Evolutionary conservation across 2,329 filamentous ascomycete genomes (phyloP).

Genomic region (Cryphonectria carpinicola): DNA sequence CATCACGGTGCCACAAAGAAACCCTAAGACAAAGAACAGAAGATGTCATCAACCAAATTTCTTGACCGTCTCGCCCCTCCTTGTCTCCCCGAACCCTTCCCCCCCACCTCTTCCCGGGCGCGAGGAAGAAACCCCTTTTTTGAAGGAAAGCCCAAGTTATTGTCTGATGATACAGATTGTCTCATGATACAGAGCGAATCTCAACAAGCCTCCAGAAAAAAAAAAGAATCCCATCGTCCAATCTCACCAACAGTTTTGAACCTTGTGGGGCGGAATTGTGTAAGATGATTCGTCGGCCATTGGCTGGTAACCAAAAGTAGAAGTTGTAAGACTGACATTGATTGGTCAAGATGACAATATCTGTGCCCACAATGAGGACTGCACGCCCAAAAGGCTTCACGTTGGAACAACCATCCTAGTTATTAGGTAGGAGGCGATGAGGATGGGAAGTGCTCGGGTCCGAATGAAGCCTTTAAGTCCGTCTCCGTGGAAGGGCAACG

Average conservation of each 20-base stretch:
- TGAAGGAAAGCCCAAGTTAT: neutral
- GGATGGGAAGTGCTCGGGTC: neutral
- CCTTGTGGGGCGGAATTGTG: slow-evolving; percentile 12
- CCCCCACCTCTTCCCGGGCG: no score
- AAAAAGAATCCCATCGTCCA: no score
- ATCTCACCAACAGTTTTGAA: neutral
- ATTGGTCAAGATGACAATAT: neutral
- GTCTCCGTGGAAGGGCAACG: neutral
- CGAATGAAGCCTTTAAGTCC: neutral
- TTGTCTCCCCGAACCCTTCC: no score
- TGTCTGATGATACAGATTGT: neutral
- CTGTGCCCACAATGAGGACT: neutral
- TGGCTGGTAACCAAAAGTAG: neutral
- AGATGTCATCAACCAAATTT: neutral
- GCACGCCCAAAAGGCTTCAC: no score
- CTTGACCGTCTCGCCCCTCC: no score
- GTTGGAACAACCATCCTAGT: neutral
- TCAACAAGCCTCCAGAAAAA: neutral
- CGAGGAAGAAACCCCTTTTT: no score
- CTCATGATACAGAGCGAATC: neutral
- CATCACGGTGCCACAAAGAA: neutral
- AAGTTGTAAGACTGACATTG: neutral
- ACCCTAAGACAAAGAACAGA: neutral
- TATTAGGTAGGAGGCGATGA: neutral
- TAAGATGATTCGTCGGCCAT: slow-evolving; percentile 15